Percentiles rank a stretch among this genome's conserved stretches.
These are phyloP conservation scores for Penicillium roqueforti DNA, from an alignment of 495 filamentous ascomycete species.

Conservation along the genomic window DNA sequence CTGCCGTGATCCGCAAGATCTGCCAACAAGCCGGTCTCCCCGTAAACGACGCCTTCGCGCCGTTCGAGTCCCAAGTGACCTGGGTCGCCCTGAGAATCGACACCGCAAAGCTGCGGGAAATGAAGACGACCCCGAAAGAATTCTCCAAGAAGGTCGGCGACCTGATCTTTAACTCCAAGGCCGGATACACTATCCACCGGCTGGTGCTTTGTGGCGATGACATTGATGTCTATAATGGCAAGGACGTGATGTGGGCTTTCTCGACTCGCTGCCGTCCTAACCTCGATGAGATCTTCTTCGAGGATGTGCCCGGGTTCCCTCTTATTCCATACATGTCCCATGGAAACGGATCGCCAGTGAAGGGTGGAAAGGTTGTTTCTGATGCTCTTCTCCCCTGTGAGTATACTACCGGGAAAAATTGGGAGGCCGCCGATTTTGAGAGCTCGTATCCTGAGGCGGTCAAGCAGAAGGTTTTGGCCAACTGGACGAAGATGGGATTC, in stretches of 20 bases:
- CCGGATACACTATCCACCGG: slow-evolving; percentile 37
- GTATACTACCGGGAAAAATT: slow-evolving; percentile 32
- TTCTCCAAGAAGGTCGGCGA: slow-evolving; percentile 32
- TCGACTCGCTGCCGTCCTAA: slow-evolving; percentile 37
- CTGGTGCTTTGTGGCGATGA: slow-evolving; percentile 38
- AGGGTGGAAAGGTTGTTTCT: slow-evolving; percentile 40
- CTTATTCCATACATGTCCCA: slow-evolving; percentile 40
- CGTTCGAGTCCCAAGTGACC: slow-evolving; percentile 39
- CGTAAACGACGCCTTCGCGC: slow-evolving; percentile 34
- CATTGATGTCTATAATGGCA: slow-evolving; percentile 35
- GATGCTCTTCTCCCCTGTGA: slow-evolving; percentile 36
- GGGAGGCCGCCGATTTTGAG: slow-evolving; percentile 33
- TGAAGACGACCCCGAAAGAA: slow-evolving; percentile 22
- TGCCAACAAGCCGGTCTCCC: slow-evolving; percentile 34
- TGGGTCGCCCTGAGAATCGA: slow-evolving; percentile 40
- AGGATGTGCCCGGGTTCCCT: slow-evolving; percentile 37
- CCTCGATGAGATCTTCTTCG: slow-evolving; percentile 34
- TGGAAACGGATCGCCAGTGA: slow-evolving; percentile 21
- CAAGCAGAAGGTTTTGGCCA: slow-evolving; percentile 28
- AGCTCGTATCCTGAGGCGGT: slow-evolving; percentile 33
- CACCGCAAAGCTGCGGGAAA: slow-evolving; percentile 23
- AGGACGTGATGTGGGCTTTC: slow-evolving; percentile 43
- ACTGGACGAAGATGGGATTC: slow-evolving; percentile 37
- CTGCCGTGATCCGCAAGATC: slow-evolving; percentile 38
- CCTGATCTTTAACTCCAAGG: slow-evolving; percentile 35